Evolutionary conservation across 2,329 filamentous ascomycete species (phyloP).

Genomic region (Akanthomyces uredinophilus): DNA sequence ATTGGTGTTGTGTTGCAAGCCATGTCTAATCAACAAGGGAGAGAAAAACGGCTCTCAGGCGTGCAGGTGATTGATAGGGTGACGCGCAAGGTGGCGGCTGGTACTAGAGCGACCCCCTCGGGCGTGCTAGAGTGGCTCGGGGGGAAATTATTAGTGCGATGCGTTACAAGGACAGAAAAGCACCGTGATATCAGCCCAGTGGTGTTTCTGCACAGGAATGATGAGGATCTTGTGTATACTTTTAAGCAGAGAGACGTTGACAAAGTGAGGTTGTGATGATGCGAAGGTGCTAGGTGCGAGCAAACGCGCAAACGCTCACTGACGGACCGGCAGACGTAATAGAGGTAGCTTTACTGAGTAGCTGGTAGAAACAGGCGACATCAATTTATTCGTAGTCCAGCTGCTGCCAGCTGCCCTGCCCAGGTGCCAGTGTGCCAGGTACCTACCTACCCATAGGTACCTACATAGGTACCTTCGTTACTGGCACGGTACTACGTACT

Average conservation of each 20-base stretch:
- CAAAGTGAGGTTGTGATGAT: neutral
- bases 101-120: too few species aligned
- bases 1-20: constrained; percentile 7
- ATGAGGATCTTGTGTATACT: too few species aligned
- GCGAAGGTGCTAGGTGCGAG: neutral
- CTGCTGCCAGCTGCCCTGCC: too few species aligned
- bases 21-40: neutral
- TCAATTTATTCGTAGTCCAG: too few species aligned
- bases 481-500: too few species aligned
- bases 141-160: neutral
- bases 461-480: too few species aligned
- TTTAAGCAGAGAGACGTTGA: too few species aligned
- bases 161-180: neutral
- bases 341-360: too few species aligned
- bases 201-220: neutral
- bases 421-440: too few species aligned
- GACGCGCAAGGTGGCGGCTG: neutral
- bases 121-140: neutral
- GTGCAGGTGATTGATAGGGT: constrained; percentile 5
- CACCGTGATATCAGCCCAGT: neutral
- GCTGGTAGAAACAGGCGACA: neutral
- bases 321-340: neutral
- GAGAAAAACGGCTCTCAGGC: neutral
- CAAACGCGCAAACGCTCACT: neutral
- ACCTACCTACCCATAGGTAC: too few species aligned